A percentile compares a stretch with the other conserved stretches of the same genome.
These are phyloP conservation scores for Coemansia sp. DNA, from an alignment of 192 early-diverging fungal genomes.

Conservation along the genomic window DNA sequence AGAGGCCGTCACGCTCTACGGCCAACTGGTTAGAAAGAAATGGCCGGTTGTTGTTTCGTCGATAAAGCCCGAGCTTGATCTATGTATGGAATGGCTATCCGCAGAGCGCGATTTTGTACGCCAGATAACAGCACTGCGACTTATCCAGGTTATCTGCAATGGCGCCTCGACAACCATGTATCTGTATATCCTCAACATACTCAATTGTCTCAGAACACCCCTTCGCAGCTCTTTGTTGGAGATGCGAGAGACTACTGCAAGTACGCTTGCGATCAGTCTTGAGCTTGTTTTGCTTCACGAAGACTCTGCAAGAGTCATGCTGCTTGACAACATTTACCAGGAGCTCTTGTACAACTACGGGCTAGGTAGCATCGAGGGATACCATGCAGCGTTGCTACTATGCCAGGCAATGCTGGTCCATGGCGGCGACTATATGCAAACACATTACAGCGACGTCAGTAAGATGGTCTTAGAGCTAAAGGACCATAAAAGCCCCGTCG, in stretches of 20 bases:
- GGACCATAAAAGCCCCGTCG: conserved; percentile 73
- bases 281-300: conserved; percentile 83
- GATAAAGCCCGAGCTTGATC: conserved; percentile 20
- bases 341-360: conserved; percentile 76
- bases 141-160: conserved; percentile 26
- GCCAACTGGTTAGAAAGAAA: conserved; percentile 14
- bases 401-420: conserved; percentile 77
- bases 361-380: conserved; percentile 68
- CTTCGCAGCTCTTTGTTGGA: conserved; percentile 75
- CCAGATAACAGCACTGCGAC: conserved; percentile 22
- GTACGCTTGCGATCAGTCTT: conserved; percentile 76
- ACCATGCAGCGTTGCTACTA: conserved; percentile 82
- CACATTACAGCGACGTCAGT: conserved; percentile 70
- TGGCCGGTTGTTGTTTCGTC: conserved; percentile 20
- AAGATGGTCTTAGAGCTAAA: conserved; percentile 74
- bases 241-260: conserved; percentile 81
- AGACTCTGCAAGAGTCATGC: conserved; percentile 57
- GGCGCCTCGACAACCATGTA: conserved; percentile 74
- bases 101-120: conserved; percentile 19
- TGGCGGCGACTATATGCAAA: conserved; percentile 80
- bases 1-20: conserved; percentile 28
- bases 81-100: conserved; percentile 32
- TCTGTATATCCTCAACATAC: conserved; percentile 73
- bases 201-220: conserved; percentile 85
- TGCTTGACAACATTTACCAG: conserved; percentile 79